phyloP scores from a whole-genome alignment of 2,329 filamentous ascomycete genomes.

The Colletotrichum sp. region DNA sequence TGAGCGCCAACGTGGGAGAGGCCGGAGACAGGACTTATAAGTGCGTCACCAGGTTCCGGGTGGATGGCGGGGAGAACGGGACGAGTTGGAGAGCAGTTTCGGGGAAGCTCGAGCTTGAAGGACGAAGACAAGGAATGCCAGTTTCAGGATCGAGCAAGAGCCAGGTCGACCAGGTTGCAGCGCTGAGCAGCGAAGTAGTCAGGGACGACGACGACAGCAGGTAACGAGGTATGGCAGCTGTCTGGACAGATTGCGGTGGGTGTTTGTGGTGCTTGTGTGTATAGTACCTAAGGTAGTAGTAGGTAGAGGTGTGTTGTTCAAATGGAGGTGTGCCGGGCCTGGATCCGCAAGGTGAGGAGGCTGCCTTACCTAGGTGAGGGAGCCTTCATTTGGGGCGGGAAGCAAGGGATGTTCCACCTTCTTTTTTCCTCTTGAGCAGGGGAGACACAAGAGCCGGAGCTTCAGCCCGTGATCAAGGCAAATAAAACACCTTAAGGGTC shows the following conservation, averaged over 20 bases:
- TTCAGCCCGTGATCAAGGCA: background rate
- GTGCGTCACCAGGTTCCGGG: background rate
- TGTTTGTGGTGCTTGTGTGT: background rate
- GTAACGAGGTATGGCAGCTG: background rate
- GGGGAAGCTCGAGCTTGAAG: background rate
- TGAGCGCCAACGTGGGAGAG: constrained; percentile 8
- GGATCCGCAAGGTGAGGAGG: background rate
- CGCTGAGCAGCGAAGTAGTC: background rate
- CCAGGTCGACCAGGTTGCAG: constrained; percentile 6
- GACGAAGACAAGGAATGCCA: constrained; percentile 8
- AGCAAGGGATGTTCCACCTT: background rate
- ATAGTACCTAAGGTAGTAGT: background rate
- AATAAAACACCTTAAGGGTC: background rate
- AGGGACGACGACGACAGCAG: background rate
- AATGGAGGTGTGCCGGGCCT: background rate
- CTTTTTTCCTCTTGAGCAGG: background rate
- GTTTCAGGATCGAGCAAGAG: constrained; percentile 9
- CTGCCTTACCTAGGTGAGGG: background rate
- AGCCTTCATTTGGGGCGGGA: background rate
- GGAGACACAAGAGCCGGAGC: background rate
- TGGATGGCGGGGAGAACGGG: background rate
- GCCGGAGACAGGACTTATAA: background rate
- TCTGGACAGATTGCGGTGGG: background rate
- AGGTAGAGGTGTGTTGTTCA: background rate
- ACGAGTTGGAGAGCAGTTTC: constrained; percentile 3